Base-by-base conservation (phyloP, 495 filamentous ascomycete species). In the Chaetomidium leptoderma region DNA sequence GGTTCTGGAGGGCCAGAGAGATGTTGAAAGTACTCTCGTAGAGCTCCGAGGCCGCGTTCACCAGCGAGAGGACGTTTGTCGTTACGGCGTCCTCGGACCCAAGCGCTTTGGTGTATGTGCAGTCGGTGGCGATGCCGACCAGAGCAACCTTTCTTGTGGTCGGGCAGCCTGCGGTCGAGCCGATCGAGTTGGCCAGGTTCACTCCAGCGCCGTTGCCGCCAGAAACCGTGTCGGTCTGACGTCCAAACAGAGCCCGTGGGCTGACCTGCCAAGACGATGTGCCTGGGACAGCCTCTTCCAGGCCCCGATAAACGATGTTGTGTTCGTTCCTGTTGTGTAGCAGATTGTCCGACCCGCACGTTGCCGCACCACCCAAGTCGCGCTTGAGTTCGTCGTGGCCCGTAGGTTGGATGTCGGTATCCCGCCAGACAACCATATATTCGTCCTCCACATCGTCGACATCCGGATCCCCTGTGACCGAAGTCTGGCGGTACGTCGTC, bases 1-100 rank as follows among this genome's bases (percentile, higher is more conserved):
- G 69, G 68, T 96, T 93, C 58, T 86, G 83, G 53, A 98, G 80
- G 40, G 91, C 93, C 24, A 98, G 82, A 0, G 90, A 89, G 62
- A 98, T 90, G 65, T 96, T 97, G 80, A 98, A 97, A 5, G 87
- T 87, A 53, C 78, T 81, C 73, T 98, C 95, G 63, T 89, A 98
- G 3, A 96, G 72, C 53, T 79, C 81, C 4, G 93, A 97, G 14
- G 93, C 93, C 17, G 83, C 77, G 74, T 96, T 96, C 60, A 98
- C 86, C 64, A 88, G 79, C 45, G 76, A 81, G 69, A 98, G 92
- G 48, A 98, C 76, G 69, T 92, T 95, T 32, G 78, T 49, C 45
- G 81, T 76, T 2, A 86, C 82, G 4, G 78, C 71, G 17, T 83
- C 79, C 19, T 81, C 78, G 14, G 76, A 78, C 30, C 79, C 76